These are phyloP conservation scores for Aspergillus sp. DNA, from an alignment of 2,329 filamentous ascomycete species.

Conservation along the genomic window DNA sequence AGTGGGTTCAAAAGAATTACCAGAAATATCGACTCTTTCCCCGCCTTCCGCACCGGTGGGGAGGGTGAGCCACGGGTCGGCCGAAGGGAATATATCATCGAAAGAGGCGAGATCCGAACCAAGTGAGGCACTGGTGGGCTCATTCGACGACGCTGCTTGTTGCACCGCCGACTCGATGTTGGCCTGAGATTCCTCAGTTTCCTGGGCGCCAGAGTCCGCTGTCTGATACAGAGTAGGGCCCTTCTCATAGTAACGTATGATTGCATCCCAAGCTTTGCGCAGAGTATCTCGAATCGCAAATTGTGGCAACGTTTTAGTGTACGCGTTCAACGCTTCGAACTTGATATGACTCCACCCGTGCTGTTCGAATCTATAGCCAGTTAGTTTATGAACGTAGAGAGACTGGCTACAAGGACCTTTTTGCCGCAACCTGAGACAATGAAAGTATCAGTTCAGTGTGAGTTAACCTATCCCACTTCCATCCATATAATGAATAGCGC, in stretches of 20 bases:
- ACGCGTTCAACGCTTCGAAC: slow-evolving; percentile 5
- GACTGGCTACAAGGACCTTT: slow-evolving; percentile 3
- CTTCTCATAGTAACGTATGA: slow-evolving; percentile 2
- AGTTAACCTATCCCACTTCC: slow-evolving; percentile 7
- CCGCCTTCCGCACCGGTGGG: background rate
- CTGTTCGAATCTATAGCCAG: slow-evolving; percentile 4
- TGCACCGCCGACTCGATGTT: background rate
- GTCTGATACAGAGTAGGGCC: slow-evolving; percentile 1
- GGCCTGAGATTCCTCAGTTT: background rate
- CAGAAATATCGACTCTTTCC: background rate
- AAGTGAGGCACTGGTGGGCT: background rate
- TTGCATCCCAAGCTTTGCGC: slow-evolving; percentile 1
- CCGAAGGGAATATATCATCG: slow-evolving; percentile 3
- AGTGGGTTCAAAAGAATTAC: background rate
- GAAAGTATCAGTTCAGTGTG: slow-evolving; percentile 5
- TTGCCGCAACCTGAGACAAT: slow-evolving; percentile 1
- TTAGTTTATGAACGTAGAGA: slow-evolving; percentile 4
- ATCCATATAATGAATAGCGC: slow-evolving; percentile 6
- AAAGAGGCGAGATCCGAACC: slow-evolving; percentile 1
- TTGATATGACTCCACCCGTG: slow-evolving; percentile 1
- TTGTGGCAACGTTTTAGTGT: slow-evolving; percentile 6
- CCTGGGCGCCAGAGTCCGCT: background rate
- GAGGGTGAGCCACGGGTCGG: background rate
- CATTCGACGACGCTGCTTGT: background rate
- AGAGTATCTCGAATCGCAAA: slow-evolving; percentile 3